Conservation (phyloP, 1,284 basidiomycete species). For the Agroathelia rolfsii region DNA sequence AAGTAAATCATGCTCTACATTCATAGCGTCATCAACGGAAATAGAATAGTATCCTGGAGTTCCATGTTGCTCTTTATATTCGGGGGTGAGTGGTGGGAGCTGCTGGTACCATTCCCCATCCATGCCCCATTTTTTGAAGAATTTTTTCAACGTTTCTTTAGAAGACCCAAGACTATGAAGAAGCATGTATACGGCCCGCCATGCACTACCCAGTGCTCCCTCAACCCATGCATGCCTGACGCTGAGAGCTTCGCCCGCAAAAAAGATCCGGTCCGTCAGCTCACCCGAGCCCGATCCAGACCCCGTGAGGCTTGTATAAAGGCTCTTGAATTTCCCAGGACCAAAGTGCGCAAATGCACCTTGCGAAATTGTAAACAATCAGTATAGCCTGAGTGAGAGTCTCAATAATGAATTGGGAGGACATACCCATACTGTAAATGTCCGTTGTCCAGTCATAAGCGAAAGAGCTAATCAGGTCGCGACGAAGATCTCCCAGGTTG, state of each 20-base stretch:
- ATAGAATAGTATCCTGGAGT: too few species aligned
- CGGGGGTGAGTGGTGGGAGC: too few species aligned
- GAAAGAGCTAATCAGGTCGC: slow-evolving; percentile 14
- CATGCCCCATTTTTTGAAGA: too few species aligned
- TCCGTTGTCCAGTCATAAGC: slow-evolving; percentile 18
- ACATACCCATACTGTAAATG: slow-evolving; percentile 15
- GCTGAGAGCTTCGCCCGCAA: slow-evolving; percentile 15
- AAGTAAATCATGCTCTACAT: too few species aligned
- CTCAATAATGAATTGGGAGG: too few species aligned
- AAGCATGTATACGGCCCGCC: slow-evolving; percentile 7
- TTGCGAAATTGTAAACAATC: slow-evolving; percentile 1
- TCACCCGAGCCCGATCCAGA: slow-evolving; percentile 9
- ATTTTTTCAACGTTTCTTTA: too few species aligned
- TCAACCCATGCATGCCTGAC: slow-evolving; percentile 12
- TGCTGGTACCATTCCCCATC: too few species aligned
- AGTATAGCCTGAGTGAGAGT: too few species aligned
- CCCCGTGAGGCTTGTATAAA: slow-evolving; percentile 8
- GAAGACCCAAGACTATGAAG: too few species aligned
- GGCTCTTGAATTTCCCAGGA: slow-evolving; percentile 14
- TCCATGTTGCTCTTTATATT: too few species aligned
- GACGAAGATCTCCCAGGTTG: too few species aligned
- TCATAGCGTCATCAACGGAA: too few species aligned
- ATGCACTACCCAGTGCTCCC: slow-evolving; percentile 5
- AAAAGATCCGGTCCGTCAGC: slow-evolving; percentile 10
- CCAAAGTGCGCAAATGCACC: slow-evolving; percentile 13